Evolutionary conservation across 2,329 filamentous ascomycete genomes (phyloP).

Genomic region (Tolypocladium album): DNA sequence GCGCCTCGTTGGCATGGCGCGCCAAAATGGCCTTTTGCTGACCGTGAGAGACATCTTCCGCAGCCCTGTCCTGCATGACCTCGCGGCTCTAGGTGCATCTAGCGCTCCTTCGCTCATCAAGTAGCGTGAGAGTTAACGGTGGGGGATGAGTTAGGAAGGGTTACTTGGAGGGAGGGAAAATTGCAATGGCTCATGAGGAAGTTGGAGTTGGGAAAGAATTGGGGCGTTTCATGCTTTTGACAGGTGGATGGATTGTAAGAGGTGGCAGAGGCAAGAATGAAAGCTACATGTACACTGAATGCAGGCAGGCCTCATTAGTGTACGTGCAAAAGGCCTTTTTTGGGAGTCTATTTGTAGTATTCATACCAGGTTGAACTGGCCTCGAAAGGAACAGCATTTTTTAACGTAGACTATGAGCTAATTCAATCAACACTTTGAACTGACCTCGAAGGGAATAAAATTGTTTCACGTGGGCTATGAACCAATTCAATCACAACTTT

Average conservation of each 20-base stretch:
- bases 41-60: conserved; percentile 16
- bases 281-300: neutral
- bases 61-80: conserved; percentile 6
- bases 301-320: neutral
- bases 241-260: too few relatives aligned
- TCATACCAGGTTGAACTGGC: neutral
- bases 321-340: neutral
- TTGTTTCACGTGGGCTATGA: neutral
- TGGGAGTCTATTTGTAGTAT: neutral
- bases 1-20: conserved; percentile 22
- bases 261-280: neutral
- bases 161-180: neutral
- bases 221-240: neutral
- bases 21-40: conserved; percentile 12
- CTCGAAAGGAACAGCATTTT: neutral
- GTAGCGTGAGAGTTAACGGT: neutral
- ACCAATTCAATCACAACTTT: neutral
- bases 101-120: neutral
- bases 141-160: neutral
- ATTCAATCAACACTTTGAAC: neutral
- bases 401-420: neutral
- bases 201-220: neutral
- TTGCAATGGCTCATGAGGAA: neutral
- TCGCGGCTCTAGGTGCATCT: neutral
- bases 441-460: too few relatives aligned